Percentiles rank a stretch among this genome's conserved stretches.
These are phyloP conservation scores for Apiospora arundinis DNA, from an alignment of 2,329 filamentous ascomycete species.

Conservation along the genomic window DNA sequence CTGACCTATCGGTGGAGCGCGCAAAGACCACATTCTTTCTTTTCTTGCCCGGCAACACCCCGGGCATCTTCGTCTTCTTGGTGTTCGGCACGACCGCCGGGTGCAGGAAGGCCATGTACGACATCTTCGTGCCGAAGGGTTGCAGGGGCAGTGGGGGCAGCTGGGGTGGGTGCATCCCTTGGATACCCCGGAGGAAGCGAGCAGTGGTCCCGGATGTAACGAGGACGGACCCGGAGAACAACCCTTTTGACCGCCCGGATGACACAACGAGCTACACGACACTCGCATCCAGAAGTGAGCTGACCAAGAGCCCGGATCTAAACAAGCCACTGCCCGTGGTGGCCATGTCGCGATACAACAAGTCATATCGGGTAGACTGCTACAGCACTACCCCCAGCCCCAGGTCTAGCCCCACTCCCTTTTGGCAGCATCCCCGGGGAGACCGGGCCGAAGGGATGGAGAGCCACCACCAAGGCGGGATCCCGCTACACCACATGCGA, in stretches of 20 bases:
- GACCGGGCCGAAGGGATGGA: background rate
- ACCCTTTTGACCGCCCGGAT: background rate
- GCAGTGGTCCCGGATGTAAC: background rate
- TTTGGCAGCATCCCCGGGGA: background rate
- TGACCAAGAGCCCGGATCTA: background rate
- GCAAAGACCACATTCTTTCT: conserved; percentile 27
- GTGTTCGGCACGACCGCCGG: conserved; percentile 31
- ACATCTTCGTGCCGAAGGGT: conserved; percentile 23
- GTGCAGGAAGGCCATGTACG: conserved; percentile 26
- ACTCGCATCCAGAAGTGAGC: background rate
- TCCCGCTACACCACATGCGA: conserved; percentile 21
- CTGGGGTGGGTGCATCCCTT: background rate
- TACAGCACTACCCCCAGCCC: background rate
- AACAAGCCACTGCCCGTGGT: conserved; percentile 20
- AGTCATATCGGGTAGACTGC: background rate
- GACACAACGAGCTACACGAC: background rate
- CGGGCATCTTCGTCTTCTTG: conserved; percentile 29
- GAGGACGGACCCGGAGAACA: background rate
- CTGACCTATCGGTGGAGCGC: conserved; percentile 27
- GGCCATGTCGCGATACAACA: conserved; percentile 24
- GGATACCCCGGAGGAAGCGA: background rate
- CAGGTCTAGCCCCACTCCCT: background rate
- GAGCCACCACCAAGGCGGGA: conserved; percentile 2
- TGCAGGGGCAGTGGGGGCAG: conserved; percentile 7
- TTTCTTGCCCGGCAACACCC: conserved; percentile 28